Evolutionary conservation across 345 rosid species (phyloP), one percentile per base, ranked within the genome.

Genomic region (Salix viminalis): DNA sequence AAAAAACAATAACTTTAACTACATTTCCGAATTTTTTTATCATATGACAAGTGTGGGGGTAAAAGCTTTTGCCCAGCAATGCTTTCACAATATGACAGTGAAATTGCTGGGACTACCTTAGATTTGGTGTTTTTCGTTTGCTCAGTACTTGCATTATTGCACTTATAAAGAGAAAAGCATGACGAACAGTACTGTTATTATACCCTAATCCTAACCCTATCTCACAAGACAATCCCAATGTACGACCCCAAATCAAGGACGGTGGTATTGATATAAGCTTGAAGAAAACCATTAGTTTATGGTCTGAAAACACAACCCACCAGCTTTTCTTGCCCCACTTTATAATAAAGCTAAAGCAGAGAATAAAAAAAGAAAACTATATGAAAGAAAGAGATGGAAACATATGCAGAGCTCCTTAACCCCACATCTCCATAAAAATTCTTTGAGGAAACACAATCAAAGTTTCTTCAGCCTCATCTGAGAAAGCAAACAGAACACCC

Each of bases 311-410:
- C 60, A 73, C 81, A 41, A 48, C 37, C 64, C 72, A 72, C 72
- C 73, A 73, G 76, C 77, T 67, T 73, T 72, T 86, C 78, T 69
- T 77, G 79, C 83, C 73, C 85, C 82, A 85, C 91, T 87, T 87
- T 87, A 69, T 80, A 72, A 84, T 76, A 87, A 86, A 84, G 87
- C 83, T 84, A 84, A 86, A 84, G 84, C 79, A 83, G 76, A 70
- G 75, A 70, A 84, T 58, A 77, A 82, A 77, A 41, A 75, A 80
- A 73, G 79, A 78, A 56, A 75, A 75, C 70, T 80, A 79, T 80
- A 86, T 54, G 69, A 81, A 28, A 37, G 66, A 78, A 75, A 75
- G 61, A 62, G 68, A 73, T 69, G 72, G 68, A 74, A 67, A 85
- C 77, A 82, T 48, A 78, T 71, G 85, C 82, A 81, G 82, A 80